Conservation (phyloP, 1,139 yeast genomes). For the Lodderomyces elongisporus region DNA sequence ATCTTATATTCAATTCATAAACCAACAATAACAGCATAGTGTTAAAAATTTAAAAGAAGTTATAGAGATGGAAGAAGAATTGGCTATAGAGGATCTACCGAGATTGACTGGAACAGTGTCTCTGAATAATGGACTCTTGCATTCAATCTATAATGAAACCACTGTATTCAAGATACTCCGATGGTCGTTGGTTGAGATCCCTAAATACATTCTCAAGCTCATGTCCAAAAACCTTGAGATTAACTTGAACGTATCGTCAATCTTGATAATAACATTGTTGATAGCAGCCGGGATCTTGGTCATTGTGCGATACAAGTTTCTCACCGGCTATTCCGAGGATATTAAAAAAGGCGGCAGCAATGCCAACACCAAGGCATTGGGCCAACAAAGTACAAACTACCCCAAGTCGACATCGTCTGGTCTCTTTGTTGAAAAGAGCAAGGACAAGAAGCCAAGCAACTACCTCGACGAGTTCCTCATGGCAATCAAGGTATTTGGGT, state of each 20-base stretch:
- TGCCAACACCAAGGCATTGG: neutral
- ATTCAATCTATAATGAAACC: neutral
- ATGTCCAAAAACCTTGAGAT: slow-evolving; percentile 28
- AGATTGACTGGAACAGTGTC: too few relatives aligned
- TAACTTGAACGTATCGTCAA: slow-evolving; percentile 31
- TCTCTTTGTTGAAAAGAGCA: slow-evolving; percentile 21
- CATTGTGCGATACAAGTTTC: slow-evolving; percentile 36
- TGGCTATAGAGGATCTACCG: too few relatives aligned
- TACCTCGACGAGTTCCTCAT: slow-evolving; percentile 85
- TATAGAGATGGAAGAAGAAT: too few relatives aligned
- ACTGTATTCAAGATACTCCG: neutral
- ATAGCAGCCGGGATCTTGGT: slow-evolving; percentile 22
- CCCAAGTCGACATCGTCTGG: slow-evolving; percentile 6
- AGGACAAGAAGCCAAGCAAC: slow-evolving; percentile 22
- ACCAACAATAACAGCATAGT: too few relatives aligned
- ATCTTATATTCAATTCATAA: too few relatives aligned
- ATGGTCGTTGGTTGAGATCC: slow-evolving; percentile 12
- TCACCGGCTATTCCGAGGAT: slow-evolving; percentile 33
- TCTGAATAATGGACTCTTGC: too few relatives aligned
- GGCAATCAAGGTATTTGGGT: slow-evolving; percentile 92
- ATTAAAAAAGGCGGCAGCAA: slow-evolving; percentile 7
- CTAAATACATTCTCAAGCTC: slow-evolving; percentile 18
- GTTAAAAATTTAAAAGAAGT: too few relatives aligned
- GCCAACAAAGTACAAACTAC: slow-evolving; percentile 4
- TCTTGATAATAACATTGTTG: slow-evolving; percentile 19